Conservation (phyloP, 768 basidiomycete species). For the Termitomyces sp. region DNA sequence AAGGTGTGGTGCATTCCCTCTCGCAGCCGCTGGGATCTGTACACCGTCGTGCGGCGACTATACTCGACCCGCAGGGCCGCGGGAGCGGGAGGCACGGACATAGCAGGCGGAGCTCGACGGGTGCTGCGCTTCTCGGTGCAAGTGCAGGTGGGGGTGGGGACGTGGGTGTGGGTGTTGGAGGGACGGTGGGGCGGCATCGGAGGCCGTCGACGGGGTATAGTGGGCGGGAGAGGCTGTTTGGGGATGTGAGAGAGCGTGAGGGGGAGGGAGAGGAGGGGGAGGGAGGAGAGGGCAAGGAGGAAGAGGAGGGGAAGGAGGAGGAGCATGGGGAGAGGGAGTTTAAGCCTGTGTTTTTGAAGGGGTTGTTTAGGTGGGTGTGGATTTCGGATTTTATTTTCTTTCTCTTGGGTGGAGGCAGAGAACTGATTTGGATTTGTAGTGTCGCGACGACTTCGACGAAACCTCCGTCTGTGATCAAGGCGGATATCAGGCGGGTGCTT, state of each 20-base stretch:
- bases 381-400: background rate
- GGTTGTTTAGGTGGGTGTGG: constrained; percentile 77
- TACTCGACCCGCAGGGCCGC: background rate
- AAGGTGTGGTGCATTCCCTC: constrained; percentile 55
- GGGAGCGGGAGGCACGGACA: background rate
- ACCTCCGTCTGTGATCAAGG: constrained; percentile 72
- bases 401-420: constrained; percentile 1
- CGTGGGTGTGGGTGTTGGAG: background rate
- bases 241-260: background rate
- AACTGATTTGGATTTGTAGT: constrained; percentile 39
- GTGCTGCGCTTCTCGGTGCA: constrained; percentile 12
- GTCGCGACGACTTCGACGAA: constrained; percentile 97
- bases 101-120: background rate
- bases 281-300: constrained; percentile 42
- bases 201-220: constrained; percentile 69
- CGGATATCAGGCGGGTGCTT: constrained; percentile 82
- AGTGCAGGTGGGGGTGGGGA: constrained; percentile 29
- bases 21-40: constrained; percentile 2
- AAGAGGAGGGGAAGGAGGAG: constrained; percentile 49
- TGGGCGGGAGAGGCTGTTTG: constrained; percentile 36
- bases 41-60: constrained; percentile 3
- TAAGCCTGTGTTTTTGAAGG: constrained; percentile 95
- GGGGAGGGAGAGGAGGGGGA: background rate
- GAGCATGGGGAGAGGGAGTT: constrained; percentile 66
- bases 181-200: constrained; percentile 63